Conservation (phyloP, 2,329 filamentous ascomycete genomes). For the Aspergillus ruber region DNA sequence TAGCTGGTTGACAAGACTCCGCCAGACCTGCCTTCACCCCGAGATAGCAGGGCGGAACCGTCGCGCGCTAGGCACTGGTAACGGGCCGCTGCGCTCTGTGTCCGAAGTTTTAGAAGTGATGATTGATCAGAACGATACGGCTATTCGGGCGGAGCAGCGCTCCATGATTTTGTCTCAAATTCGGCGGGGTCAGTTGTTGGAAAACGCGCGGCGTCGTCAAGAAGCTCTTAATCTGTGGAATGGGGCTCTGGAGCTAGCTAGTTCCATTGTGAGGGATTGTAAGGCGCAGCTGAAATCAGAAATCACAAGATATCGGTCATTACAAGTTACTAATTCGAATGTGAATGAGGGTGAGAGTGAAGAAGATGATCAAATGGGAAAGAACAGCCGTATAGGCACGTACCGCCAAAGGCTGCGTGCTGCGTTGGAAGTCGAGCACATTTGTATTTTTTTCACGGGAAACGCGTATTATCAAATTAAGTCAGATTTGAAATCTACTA, state of each 20-base stretch:
- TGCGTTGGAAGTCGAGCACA: slow-evolving; percentile 73
- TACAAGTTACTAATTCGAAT: slow-evolving; percentile 12
- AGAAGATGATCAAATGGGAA: slow-evolving; percentile 34
- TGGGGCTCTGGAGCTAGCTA: slow-evolving; percentile 47
- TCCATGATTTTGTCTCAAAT: slow-evolving; percentile 58
- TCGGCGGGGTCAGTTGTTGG: slow-evolving; percentile 68
- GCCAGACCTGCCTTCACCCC: slow-evolving; percentile 80
- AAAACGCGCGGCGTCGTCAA: slow-evolving; percentile 62
- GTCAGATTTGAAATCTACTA: slow-evolving; percentile 57
- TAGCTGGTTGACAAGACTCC: slow-evolving; percentile 66
- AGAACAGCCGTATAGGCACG: slow-evolving; percentile 47
- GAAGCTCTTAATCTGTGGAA: slow-evolving; percentile 68
- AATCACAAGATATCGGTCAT: slow-evolving; percentile 16
- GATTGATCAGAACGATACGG: slow-evolving; percentile 74
- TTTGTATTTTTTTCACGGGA: slow-evolving; percentile 75
- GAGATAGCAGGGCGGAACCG: slow-evolving; percentile 66
- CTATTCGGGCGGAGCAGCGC: slow-evolving; percentile 63
- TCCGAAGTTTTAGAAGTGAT: slow-evolving; percentile 82
- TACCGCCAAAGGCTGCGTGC: slow-evolving; percentile 62
- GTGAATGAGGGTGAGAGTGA: slow-evolving; percentile 19
- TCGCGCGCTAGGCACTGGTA: slow-evolving; percentile 55
- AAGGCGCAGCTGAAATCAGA: slow-evolving; percentile 56
- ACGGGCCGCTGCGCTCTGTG: slow-evolving; percentile 69
- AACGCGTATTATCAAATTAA: slow-evolving; percentile 83
- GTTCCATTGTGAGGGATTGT: slow-evolving; percentile 51